phyloP scores from a whole-genome alignment of 1,284 basidiomycete species.

The Bjerkandera adusta region DNA sequence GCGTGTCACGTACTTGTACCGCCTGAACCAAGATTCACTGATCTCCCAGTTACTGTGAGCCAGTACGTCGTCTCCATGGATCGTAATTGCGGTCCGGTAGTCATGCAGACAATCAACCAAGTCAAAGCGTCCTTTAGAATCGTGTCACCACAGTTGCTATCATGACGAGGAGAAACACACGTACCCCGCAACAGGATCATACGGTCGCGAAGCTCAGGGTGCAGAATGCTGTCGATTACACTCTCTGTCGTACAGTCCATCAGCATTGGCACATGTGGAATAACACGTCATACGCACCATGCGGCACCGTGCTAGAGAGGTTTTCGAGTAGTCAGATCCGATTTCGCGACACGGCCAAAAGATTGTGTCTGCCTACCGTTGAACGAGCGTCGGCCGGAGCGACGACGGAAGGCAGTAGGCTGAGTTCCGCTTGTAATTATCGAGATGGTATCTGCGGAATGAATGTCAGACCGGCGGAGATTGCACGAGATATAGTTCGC shows the following conservation, averaged over 20 bases:
- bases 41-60: slow-evolving; percentile 89
- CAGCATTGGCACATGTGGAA: slow-evolving; percentile 1
- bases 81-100: slow-evolving; percentile 60
- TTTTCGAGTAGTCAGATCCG: slow-evolving; percentile 15
- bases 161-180: slow-evolving; percentile 29
- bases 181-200: slow-evolving; percentile 84
- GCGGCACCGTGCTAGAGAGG: slow-evolving; percentile 69
- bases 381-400: slow-evolving; percentile 80
- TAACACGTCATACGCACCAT: slow-evolving; percentile 47
- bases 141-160: slow-evolving; percentile 7
- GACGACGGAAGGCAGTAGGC: slow-evolving; percentile 88
- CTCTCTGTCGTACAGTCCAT: slow-evolving; percentile 53
- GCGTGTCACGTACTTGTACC: slow-evolving; percentile 80
- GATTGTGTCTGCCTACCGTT: slow-evolving; percentile 48
- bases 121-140: slow-evolving; percentile 64
- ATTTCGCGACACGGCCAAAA: not conserved
- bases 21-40: slow-evolving; percentile 75
- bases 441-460: slow-evolving; percentile 70
- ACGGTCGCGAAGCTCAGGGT: slow-evolving; percentile 84
- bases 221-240: slow-evolving; percentile 84
- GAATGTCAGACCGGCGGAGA: slow-evolving; percentile 1
- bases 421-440: slow-evolving; percentile 80
- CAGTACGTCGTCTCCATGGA: slow-evolving; percentile 88
- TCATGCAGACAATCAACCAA: slow-evolving; percentile 75
- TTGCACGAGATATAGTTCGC: not conserved